phyloP scores from a whole-genome alignment of 2,329 filamentous ascomycete genomes.

The Exserohilum rostratum region DNA sequence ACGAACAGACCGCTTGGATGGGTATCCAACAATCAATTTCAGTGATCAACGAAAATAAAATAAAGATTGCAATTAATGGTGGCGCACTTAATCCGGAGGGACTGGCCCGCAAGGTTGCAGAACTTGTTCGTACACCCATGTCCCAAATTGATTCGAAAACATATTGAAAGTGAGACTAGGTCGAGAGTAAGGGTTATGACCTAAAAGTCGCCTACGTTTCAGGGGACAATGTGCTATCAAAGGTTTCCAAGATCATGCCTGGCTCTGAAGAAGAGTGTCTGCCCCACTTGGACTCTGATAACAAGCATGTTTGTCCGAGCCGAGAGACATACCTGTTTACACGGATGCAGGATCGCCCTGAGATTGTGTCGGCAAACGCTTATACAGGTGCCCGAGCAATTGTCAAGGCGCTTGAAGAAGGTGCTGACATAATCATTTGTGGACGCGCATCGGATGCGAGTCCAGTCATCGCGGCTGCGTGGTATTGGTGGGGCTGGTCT shows the following conservation, averaged over 20 bases:
- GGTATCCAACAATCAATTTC: conserved; percentile 53
- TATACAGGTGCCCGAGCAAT: conserved; percentile 58
- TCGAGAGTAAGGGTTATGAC: conserved; percentile 41
- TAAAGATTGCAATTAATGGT: conserved; percentile 64
- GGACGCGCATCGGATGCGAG: conserved; percentile 44
- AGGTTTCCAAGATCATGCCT: conserved; percentile 22
- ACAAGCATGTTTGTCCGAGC: conserved; percentile 35
- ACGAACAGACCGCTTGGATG: conserved; percentile 57
- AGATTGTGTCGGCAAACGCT: conserved; percentile 56
- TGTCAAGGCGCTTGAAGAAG: conserved; percentile 35
- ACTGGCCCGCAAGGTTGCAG: conserved; percentile 54
- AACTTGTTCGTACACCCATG: conserved; percentile 39
- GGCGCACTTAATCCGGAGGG: conserved; percentile 62
- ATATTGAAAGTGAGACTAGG: conserved; percentile 23
- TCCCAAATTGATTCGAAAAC: background rate
- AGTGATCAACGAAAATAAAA: conserved; percentile 53
- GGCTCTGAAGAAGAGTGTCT: conserved; percentile 41
- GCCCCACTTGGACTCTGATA: conserved; percentile 53
- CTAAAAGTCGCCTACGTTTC: conserved; percentile 54
- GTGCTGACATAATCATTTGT: conserved; percentile 45
- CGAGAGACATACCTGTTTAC: conserved; percentile 4
- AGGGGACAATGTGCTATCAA: conserved; percentile 54
- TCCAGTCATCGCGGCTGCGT: conserved; percentile 59
- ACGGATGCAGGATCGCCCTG: conserved; percentile 1
- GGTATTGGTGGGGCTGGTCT: conserved; percentile 62